Evolutionary conservation across 768 basidiomycete genomes (phyloP), one percentile per base, ranked within the genome.

Genomic region (Russula sp.): DNA sequence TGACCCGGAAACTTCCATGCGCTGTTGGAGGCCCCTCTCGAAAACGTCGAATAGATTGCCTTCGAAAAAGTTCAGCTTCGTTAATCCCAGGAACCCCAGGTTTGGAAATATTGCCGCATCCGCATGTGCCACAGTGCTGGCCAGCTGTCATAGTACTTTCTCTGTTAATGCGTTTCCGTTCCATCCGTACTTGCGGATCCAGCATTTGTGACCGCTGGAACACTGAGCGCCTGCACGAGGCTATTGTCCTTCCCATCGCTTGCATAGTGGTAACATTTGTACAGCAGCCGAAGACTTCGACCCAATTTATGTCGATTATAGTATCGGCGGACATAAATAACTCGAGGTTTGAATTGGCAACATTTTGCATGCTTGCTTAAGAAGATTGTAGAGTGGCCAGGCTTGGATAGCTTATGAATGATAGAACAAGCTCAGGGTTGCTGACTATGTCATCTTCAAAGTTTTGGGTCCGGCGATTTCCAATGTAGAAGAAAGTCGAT

Each of bases 261-360:
- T 54, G 24, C 20, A 64, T 36, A 4, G 26, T 30, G 34, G 42
- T 53, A 5, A 64, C 8, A 26, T 55, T 57, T 11, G 11, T 53
- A 24, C 52, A 64, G 9, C 28, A 46, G n/a, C 24, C 46, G 30
- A 55, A 64, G 28, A 64, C 34, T 1, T 32, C 36, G 20, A 8
- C 53, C 63, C 58, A 64, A 36, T 60, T 32, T 14, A 46, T 2
- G 30, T 54, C 30, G 18, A 28, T 4, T 14, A 11, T 22, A 11
- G 48, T 20, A 5, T 24, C 3, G 24, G 57, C 46, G 8, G 28
- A 54, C 14, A 64, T 11, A 24, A 52, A 64, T 14, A 64, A 60
- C 26, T 55, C 58, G 36, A 64, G 10, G 3, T 59, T 46, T 13
- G 52, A 22, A 60, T 59, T 2, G 57, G 58, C 10, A 64, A 28